Conservation (phyloP, 352 stramenopile genomes). For the Globisporangium ultimum region DNA sequence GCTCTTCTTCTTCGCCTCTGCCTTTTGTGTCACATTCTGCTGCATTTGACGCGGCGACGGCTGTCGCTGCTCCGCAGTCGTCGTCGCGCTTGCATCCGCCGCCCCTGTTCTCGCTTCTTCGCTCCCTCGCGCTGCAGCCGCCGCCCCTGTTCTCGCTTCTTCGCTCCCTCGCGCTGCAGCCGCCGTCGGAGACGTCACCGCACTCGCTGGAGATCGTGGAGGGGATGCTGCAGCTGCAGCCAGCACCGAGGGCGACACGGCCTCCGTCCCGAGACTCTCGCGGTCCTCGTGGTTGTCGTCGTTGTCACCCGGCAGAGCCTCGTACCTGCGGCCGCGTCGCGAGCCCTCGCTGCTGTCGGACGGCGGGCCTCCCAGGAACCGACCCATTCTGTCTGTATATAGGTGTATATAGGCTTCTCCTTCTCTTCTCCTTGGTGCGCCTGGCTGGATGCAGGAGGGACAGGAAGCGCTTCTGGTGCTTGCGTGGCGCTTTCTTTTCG, state of each 20-base stretch:
- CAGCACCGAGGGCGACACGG: not conserved
- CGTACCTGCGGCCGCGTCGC: conserved; percentile 49
- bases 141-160: not conserved
- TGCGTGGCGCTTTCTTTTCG: no score
- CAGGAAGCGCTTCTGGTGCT: not conserved
- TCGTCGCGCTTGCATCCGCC: no score
- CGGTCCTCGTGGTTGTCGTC: conserved; percentile 16
- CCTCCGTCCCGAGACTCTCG: conserved; percentile 21
- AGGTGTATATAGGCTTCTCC: not conserved
- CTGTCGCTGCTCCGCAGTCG: no score
- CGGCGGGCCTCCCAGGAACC: conserved; percentile 45
- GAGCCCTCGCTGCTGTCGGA: conserved; percentile 24
- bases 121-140: not conserved
- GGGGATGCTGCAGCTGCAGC: conserved; percentile 6
- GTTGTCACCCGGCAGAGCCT: conserved; percentile 39
- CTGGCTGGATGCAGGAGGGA: not conserved
- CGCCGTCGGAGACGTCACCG: not conserved
- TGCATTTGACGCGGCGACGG: not conserved
- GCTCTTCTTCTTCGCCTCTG: not conserved
- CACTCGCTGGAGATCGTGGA: conserved; percentile 18
- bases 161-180: not conserved
- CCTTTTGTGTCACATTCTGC: not conserved
- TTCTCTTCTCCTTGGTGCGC: not conserved
- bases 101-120: not conserved
- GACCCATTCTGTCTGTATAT: conserved; percentile 33